phyloP scores from a whole-genome alignment of 202 grass and related monocot genomes.

The Musa balbisiana region DNA sequence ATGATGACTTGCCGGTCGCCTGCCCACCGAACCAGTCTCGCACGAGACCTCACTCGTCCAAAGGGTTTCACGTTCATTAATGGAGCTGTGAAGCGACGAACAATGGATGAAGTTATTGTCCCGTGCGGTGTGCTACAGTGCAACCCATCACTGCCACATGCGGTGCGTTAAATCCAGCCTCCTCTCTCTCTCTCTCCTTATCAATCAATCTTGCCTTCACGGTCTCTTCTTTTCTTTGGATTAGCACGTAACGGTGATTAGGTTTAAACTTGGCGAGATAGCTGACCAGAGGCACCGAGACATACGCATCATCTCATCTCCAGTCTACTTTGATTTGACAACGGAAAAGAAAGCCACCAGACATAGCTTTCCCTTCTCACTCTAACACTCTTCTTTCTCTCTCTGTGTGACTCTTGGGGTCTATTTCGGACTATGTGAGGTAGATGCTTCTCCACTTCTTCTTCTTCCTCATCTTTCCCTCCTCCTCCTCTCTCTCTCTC shows the following conservation, averaged over 20 bases:
- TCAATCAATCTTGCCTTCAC: no score
- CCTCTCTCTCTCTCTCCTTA: no score
- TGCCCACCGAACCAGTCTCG: conserved; percentile 10
- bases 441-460: neutral
- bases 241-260: no score
- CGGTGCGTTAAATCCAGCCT: neutral
- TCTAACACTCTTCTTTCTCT: neutral
- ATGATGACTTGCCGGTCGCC: neutral
- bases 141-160: neutral
- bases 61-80: neutral
- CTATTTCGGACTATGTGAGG: neutral
- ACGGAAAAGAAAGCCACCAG: conserved; percentile 61
- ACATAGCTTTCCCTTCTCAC: conserved; percentile 24
- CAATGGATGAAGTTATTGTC: neutral
- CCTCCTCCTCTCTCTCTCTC: neutral
- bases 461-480: neutral
- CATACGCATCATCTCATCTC: conserved; percentile 14
- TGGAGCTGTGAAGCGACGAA: neutral
- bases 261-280: no score
- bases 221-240: no score
- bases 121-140: neutral
- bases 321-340: conserved; percentile 59
- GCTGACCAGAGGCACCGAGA: conserved; percentile 1
- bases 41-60: neutral
- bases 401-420: neutral